Conservation (phyloP, 2,329 filamentous ascomycete species). For the Aspergillus floridensis region DNA sequence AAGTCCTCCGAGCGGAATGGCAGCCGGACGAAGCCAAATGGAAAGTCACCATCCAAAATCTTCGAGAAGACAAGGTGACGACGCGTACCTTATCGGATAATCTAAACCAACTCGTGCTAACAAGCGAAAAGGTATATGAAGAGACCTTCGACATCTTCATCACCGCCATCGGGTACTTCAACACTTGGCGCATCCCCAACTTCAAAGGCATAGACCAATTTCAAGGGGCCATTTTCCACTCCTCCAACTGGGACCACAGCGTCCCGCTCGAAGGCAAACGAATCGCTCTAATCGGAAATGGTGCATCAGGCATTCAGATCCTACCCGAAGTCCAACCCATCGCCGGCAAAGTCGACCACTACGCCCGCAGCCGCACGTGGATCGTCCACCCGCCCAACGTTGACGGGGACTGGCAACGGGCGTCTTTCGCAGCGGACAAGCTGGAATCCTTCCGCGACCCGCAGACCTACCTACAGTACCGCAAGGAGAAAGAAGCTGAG, state of each 20-base stretch:
- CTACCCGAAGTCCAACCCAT: constrained; percentile 41
- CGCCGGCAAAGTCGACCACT: constrained; percentile 57
- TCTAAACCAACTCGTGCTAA: background rate
- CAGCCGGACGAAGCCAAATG: constrained; percentile 53
- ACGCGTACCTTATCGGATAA: constrained; percentile 9
- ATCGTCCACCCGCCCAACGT: constrained; percentile 62
- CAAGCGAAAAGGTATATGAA: constrained; percentile 22
- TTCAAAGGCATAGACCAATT: constrained; percentile 58
- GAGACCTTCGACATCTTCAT: constrained; percentile 61
- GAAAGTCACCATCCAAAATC: constrained; percentile 48
- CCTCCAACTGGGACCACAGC: constrained; percentile 58
- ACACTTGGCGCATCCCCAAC: constrained; percentile 62
- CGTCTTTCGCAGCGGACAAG: constrained; percentile 55
- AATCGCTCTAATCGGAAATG: constrained; percentile 64
- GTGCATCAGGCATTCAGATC: constrained; percentile 59
- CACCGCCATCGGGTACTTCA: constrained; percentile 64
- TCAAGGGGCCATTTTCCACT: constrained; percentile 57
- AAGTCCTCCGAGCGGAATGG: constrained; percentile 59
- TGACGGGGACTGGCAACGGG: constrained; percentile 54
- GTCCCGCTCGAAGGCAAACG: constrained; percentile 51
- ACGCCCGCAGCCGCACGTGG: constrained; percentile 65
- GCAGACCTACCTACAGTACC: constrained; percentile 58
- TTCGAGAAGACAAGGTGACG: constrained; percentile 24
- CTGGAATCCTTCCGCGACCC: constrained; percentile 60
- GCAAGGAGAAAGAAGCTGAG: constrained; percentile 57